Evolutionary conservation across 2,329 filamentous ascomycete species (phyloP).

Genomic region (Microsporum canis): DNA sequence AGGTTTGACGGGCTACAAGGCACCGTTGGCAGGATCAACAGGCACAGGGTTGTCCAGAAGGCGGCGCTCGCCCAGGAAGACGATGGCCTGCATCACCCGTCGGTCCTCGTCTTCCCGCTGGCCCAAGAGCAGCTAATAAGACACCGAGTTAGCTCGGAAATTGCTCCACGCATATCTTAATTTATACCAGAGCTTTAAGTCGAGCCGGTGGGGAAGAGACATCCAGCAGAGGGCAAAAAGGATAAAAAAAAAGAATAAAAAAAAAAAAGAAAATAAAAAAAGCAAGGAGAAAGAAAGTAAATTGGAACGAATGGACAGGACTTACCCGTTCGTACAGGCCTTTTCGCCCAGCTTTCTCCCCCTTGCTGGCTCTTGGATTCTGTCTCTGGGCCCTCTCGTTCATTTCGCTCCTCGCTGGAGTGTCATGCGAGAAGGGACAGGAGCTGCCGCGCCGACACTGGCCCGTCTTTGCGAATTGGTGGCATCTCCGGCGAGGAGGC

Average conservation of each 20-base stretch:
- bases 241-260: neutral
- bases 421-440: slow-evolving; percentile 35
- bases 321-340: slow-evolving; percentile 36
- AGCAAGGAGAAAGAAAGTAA: neutral
- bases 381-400: slow-evolving; percentile 18
- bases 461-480: slow-evolving; percentile 31
- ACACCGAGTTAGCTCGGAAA: slow-evolving; percentile 8
- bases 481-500: slow-evolving; percentile 24
- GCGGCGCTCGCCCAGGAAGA: slow-evolving; percentile 33
- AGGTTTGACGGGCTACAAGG: neutral
- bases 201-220: neutral
- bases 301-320: slow-evolving; percentile 9
- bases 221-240: neutral
- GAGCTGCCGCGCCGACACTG: slow-evolving; percentile 32
- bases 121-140: slow-evolving; percentile 29
- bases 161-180: neutral
- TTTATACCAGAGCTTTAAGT: neutral
- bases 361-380: slow-evolving; percentile 14
- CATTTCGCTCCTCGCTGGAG: too few relatives aligned
- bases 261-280: neutral
- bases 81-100: slow-evolving; percentile 33
- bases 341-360: slow-evolving; percentile 22
- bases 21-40: neutral
- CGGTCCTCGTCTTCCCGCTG: slow-evolving; percentile 34
- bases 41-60: slow-evolving; percentile 17